phyloP scores from a whole-genome alignment of 1,284 basidiomycete species.

The Coniferiporia weirii region DNA sequence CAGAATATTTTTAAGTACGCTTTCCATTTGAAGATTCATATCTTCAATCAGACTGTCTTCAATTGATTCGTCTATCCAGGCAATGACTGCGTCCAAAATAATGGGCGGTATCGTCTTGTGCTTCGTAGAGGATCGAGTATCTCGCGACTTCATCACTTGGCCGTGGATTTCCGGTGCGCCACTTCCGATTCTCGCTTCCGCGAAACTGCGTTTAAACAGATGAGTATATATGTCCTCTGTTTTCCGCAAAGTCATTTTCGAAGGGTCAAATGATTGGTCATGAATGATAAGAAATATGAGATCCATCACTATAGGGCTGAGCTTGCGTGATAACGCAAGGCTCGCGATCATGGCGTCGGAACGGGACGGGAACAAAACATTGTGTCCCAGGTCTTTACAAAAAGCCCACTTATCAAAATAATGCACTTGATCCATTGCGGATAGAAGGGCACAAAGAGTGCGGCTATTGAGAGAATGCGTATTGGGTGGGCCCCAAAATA shows the following conservation, averaged over 20 bases:
- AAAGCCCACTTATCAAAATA: not conserved
- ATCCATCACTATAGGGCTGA: not conserved
- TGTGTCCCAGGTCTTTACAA: not conserved
- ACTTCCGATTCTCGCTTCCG: too few species aligned
- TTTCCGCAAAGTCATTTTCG: not conserved
- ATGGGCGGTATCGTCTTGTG: too few species aligned
- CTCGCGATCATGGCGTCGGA: conserved; percentile 1
- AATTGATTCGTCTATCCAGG: too few species aligned
- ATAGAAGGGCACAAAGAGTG: too few species aligned
- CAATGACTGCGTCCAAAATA: too few species aligned
- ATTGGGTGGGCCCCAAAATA: not conserved
- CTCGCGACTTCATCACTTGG: too few species aligned
- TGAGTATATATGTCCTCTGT: not conserved
- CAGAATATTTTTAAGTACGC: not conserved
- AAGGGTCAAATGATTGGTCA: not conserved
- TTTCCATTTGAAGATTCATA: too few species aligned
- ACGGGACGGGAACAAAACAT: not conserved
- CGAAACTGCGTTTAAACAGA: not conserved
- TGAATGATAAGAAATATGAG: not conserved
- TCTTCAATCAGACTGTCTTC: too few species aligned
- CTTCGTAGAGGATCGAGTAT: too few species aligned
- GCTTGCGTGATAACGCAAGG: not conserved
- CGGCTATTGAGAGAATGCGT: not conserved
- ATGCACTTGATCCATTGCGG: not conserved
- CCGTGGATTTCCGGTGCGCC: too few species aligned